These are phyloP conservation scores for Penicillium thymicola DNA, from an alignment of 2,329 filamentous ascomycete species.

Conservation along the genomic window DNA sequence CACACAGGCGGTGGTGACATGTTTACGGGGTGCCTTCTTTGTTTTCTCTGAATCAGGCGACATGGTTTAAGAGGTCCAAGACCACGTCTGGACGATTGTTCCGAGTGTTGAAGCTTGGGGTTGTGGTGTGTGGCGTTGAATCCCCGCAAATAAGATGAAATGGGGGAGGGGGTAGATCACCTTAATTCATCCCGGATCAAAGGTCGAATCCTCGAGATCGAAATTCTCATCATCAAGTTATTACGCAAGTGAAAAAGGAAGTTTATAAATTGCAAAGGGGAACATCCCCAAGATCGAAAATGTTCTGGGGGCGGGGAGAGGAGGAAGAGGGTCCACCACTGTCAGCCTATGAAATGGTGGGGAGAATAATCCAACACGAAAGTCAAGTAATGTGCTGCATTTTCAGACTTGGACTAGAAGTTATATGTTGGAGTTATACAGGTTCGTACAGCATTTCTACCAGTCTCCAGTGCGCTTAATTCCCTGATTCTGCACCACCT, in stretches of 20 bases:
- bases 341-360: constrained; percentile 20
- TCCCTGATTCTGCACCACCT: constrained; percentile 67
- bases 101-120: neutral
- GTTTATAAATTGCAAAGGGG: neutral
- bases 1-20: constrained; percentile 46
- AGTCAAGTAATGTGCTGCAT: constrained; percentile 3
- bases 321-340: constrained; percentile 13
- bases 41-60: constrained; percentile 26
- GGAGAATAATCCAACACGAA: constrained; percentile 13
- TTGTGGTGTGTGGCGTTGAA: neutral
- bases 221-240: constrained; percentile 5
- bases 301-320: constrained; percentile 12
- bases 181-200: constrained; percentile 11
- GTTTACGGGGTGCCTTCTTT: constrained; percentile 39
- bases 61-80: constrained; percentile 15
- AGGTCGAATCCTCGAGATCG: neutral
- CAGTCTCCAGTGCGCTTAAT: constrained; percentile 41
- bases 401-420: neutral
- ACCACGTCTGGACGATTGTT: neutral
- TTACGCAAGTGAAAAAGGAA: neutral
- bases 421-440: too few species aligned
- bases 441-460: neutral
- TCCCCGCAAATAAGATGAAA: constrained; percentile 1
- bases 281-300: neutral
- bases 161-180: neutral